Percentiles rank a stretch among this genome's conserved stretches.
phyloP scores from a whole-genome alignment of 495 filamentous ascomycete species.

The Lepidopterella palustris region DNA sequence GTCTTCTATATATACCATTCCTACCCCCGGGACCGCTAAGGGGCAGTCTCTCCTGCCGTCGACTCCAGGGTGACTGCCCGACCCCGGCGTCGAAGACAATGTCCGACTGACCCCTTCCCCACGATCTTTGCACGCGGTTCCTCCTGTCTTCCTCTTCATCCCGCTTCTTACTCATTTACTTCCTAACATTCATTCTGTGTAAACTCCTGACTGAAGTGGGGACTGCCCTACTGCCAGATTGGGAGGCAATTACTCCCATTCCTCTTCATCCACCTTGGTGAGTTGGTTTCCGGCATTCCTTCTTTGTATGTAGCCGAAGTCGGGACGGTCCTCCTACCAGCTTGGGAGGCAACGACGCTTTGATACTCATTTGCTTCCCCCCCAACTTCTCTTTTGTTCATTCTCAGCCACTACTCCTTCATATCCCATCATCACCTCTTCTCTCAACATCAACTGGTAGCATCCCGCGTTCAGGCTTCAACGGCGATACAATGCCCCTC shows the following conservation, averaged over 20 bases:
- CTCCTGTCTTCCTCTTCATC: background rate
- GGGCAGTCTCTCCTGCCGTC: background rate
- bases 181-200: background rate
- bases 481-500: conserved; percentile 38
- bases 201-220: background rate
- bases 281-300: background rate
- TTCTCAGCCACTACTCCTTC: background rate
- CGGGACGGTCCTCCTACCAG: background rate
- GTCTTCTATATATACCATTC: background rate
- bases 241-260: too few species aligned
- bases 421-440: conserved; percentile 2
- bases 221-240: background rate
- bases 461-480: background rate
- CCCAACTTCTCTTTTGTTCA: background rate
- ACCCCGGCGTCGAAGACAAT: background rate
- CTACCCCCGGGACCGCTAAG: background rate
- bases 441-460: background rate
- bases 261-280: background rate
- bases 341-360: background rate
- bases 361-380: background rate
- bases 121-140: background rate
- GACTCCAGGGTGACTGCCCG: background rate
- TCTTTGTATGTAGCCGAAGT: background rate
- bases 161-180: background rate
- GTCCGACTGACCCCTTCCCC: background rate